Conservation (phyloP, 345 rosid genomes). For the Moricandia moricandioides region DNA sequence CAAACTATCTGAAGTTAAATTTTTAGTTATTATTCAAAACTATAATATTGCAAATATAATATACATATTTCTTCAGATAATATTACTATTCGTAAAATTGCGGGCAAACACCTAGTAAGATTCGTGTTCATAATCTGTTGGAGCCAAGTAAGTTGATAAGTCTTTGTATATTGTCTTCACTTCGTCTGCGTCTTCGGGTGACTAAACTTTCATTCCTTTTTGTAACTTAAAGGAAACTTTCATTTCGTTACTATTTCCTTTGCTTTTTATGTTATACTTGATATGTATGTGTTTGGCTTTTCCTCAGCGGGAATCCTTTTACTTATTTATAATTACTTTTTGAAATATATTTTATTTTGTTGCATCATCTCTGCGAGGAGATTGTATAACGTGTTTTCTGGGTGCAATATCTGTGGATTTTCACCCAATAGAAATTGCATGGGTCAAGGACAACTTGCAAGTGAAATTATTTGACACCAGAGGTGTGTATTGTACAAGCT, state of each 20-base stretch:
- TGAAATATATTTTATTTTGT: not conserved
- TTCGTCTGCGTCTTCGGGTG: not conserved
- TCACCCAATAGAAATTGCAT: not conserved
- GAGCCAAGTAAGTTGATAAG: not conserved
- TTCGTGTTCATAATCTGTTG: too few relatives aligned
- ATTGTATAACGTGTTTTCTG: not conserved
- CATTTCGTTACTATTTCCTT: not conserved
- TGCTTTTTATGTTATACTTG: not conserved
- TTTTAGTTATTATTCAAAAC: too few relatives aligned
- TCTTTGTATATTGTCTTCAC: not conserved
- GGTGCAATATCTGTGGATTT: not conserved
- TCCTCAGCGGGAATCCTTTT: not conserved
- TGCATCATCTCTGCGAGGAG: not conserved
- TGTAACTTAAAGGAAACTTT: not conserved
- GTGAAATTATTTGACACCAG: not conserved
- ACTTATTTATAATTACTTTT: not conserved
- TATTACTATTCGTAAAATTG: too few relatives aligned
- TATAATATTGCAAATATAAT: too few relatives aligned
- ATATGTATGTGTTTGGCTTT: not conserved
- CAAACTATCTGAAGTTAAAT: too few relatives aligned
- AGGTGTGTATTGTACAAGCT: not conserved
- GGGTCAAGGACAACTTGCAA: not conserved
- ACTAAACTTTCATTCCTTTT: not conserved
- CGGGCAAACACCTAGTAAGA: too few relatives aligned
- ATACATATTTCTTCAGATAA: too few relatives aligned